Conservation (phyloP, 2,329 filamentous ascomycete species). For the Lomentospora prolificans region DNA sequence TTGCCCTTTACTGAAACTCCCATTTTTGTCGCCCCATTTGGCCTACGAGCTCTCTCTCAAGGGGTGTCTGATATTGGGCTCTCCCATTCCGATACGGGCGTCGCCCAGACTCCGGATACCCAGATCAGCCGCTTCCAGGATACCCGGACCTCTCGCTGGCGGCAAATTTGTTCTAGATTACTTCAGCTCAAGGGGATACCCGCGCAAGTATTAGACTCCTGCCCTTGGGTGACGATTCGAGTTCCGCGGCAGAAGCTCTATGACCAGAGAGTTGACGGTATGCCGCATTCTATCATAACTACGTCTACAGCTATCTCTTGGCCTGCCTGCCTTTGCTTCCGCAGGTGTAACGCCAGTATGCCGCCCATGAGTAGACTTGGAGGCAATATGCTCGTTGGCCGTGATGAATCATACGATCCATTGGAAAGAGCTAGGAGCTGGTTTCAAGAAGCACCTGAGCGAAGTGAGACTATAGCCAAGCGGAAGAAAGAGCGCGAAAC, state of each 20-base stretch:
- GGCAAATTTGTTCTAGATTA: slow-evolving; percentile 37
- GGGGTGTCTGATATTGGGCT: slow-evolving; percentile 18
- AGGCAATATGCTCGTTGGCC: slow-evolving; percentile 25
- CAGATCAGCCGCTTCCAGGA: slow-evolving; percentile 35
- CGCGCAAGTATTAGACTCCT: slow-evolving; percentile 29
- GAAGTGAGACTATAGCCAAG: slow-evolving; percentile 36
- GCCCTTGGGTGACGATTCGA: slow-evolving; percentile 42
- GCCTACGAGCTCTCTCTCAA: slow-evolving; percentile 10
- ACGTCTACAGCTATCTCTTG: slow-evolving; percentile 36
- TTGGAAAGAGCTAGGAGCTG: slow-evolving; percentile 37
- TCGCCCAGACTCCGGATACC: slow-evolving; percentile 43
- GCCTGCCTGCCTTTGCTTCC: slow-evolving; percentile 45
- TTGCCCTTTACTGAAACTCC: slow-evolving; percentile 19
- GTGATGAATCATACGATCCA: slow-evolving; percentile 37
- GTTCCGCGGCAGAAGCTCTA: slow-evolving; percentile 33
- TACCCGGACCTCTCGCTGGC: slow-evolving; percentile 35
- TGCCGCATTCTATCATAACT: slow-evolving; percentile 25
- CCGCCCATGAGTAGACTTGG: slow-evolving; percentile 28
- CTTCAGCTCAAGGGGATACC: slow-evolving; percentile 41
- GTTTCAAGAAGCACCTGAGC: slow-evolving; percentile 32
- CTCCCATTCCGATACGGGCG: slow-evolving; percentile 23
- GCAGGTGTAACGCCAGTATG: slow-evolving; percentile 33
- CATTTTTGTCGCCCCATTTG: slow-evolving; percentile 12
- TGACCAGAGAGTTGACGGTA: slow-evolving; percentile 32
- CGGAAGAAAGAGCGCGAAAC: slow-evolving; percentile 42